A percentile compares a stretch with the other conserved stretches of the same genome.
Conservation (phyloP, 2,329 filamentous ascomycete species). For the Penicillium sp. region DNA sequence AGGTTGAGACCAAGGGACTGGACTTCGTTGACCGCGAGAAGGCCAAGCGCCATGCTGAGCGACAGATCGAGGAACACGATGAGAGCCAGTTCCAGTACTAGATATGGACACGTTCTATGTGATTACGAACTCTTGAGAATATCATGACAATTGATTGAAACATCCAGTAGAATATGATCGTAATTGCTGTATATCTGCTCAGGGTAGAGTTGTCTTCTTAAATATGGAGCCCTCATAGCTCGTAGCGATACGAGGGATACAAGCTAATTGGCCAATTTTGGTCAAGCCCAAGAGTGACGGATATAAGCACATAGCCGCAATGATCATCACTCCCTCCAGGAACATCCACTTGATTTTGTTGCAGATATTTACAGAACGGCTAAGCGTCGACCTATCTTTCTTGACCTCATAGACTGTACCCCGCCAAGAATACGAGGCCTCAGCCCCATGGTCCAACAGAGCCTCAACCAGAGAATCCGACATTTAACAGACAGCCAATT, state of each 20-base stretch:
- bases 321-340: too few species aligned
- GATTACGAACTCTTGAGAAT: background rate
- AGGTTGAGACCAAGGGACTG: slow-evolving; percentile 67
- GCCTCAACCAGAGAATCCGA: background rate
- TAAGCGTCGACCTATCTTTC: background rate
- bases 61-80: slow-evolving; percentile 4
- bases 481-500: background rate
- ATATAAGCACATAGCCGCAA: background rate
- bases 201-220: background rate
- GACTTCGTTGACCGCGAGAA: slow-evolving; percentile 60
- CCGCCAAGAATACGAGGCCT: background rate
- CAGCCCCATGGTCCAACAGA: too few species aligned
- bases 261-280: too few species aligned
- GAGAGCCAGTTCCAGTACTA: background rate
- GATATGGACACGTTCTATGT: background rate
- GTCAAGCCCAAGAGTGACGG: background rate
- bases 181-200: too few species aligned
- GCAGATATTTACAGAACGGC: background rate
- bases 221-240: too few species aligned
- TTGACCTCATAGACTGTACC: background rate
- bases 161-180: background rate
- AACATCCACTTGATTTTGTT: background rate
- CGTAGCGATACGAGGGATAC: too few species aligned
- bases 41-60: slow-evolving; percentile 57
- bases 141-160: background rate